Conservation (phyloP, 805 yeast species). For the Ascoidea tarda region DNA sequence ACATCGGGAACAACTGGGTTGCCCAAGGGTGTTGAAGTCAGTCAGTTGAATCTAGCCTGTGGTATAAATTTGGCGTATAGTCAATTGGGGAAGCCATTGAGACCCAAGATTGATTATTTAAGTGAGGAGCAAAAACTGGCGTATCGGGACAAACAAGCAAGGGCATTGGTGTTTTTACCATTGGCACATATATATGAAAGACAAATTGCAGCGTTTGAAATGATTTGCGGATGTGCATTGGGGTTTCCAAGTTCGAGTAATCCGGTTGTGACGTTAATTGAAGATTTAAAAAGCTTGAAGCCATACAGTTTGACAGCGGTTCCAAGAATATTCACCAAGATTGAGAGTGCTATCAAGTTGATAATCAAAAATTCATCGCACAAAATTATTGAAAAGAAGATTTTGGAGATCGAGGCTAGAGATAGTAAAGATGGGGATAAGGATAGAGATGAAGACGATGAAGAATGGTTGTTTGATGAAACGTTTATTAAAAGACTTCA, state of each 20-base stretch:
- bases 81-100: slow-evolving; percentile 4
- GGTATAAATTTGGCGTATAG: slow-evolving; percentile 17
- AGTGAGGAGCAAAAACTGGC: slow-evolving; percentile 7
- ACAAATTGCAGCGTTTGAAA: slow-evolving; percentile 19
- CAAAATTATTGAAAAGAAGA: not conserved
- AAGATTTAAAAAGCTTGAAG: slow-evolving; percentile 30
- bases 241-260: slow-evolving; percentile 31
- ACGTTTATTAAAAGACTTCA: slow-evolving; percentile 20
- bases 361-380: slow-evolving; percentile 17
- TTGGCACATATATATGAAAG: slow-evolving; percentile 42
- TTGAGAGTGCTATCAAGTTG: slow-evolving; percentile 34
- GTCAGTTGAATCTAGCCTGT: slow-evolving; percentile 30
- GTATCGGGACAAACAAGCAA: slow-evolving; percentile 18
- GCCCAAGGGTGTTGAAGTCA: slow-evolving; percentile 57
- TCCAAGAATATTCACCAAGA: slow-evolving; percentile 38
- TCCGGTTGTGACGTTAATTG: slow-evolving; percentile 29
- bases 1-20: slow-evolving; percentile 72
- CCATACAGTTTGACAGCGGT: slow-evolving; percentile 35
- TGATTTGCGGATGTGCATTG: slow-evolving; percentile 23
- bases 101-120: slow-evolving; percentile 18
- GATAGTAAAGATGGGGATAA: slow-evolving; percentile 7
- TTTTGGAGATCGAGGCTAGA: slow-evolving; percentile 5
- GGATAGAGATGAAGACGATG: slow-evolving; percentile 4
- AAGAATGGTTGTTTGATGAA: slow-evolving; percentile 18
- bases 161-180: slow-evolving; percentile 30